phyloP scores from a whole-genome alignment of 495 filamentous ascomycete species.

The Penicillium silybi region DNA sequence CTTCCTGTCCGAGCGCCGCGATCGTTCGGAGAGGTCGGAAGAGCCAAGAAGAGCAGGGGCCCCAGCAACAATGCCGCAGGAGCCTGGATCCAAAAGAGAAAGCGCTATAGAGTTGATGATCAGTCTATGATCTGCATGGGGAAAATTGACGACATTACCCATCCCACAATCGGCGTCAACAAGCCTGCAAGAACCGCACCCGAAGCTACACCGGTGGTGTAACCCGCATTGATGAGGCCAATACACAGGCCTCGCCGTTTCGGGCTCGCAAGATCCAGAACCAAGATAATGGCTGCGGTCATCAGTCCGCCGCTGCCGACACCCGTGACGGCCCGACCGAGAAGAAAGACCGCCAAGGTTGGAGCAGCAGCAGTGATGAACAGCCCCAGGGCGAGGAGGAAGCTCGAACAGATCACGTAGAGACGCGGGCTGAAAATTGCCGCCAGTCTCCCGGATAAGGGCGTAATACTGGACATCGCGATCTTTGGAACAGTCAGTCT shows the following conservation, averaged over 20 bases:
- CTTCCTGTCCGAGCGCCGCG: slow-evolving; percentile 14
- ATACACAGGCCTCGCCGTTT: slow-evolving; percentile 64
- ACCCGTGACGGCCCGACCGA: slow-evolving; percentile 62
- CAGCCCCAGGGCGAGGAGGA: slow-evolving; percentile 56
- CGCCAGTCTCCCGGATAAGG: slow-evolving; percentile 61
- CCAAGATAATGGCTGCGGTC: slow-evolving; percentile 63
- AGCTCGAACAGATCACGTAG: slow-evolving; percentile 54
- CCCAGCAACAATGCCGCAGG: slow-evolving; percentile 55
- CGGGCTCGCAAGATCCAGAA: slow-evolving; percentile 61
- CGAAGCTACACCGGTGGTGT: slow-evolving; percentile 64
- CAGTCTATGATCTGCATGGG: not conserved
- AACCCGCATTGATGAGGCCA: slow-evolving; percentile 61
- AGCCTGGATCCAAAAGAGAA: slow-evolving; percentile 64
- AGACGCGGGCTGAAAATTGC: slow-evolving; percentile 62
- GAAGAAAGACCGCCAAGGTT: slow-evolving; percentile 56
- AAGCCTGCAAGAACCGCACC: slow-evolving; percentile 69
- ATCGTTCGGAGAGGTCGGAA: slow-evolving; percentile 41
- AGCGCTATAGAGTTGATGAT: slow-evolving; percentile 41
- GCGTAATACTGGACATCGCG: slow-evolving; percentile 61
- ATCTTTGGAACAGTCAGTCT: slow-evolving; percentile 42
- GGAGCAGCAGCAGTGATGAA: slow-evolving; percentile 57
- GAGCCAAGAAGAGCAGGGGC: slow-evolving; percentile 53
- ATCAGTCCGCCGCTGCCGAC: slow-evolving; percentile 63
- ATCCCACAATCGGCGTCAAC: slow-evolving; percentile 57
- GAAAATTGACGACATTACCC: slow-evolving; percentile 43